Evolutionary conservation across 2,329 filamentous ascomycete genomes (phyloP).

Genomic region (Hawksworthiomyces lignivorus): DNA sequence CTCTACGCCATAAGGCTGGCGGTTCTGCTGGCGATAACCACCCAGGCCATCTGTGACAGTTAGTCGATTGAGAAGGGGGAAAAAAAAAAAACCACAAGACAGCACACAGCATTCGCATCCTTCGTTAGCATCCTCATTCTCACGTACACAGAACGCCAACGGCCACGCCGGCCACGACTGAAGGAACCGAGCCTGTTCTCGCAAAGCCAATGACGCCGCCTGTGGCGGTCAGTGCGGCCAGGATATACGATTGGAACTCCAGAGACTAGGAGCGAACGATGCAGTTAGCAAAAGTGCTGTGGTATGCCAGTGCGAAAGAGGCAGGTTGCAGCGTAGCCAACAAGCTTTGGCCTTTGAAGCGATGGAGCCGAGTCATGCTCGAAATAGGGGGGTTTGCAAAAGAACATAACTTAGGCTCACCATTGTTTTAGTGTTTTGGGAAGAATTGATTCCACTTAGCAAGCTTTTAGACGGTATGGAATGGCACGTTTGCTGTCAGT

Average conservation of each 20-base stretch:
- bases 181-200: constrained; percentile 78
- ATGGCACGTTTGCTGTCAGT: no score
- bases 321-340: no score
- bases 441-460: neutral
- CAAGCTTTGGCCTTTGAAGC: no score
- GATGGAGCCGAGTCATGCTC: no score
- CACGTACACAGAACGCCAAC: constrained; percentile 61
- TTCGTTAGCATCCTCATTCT: neutral
- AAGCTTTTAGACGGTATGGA: neutral
- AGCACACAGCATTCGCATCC: no score
- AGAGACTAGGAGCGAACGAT: constrained; percentile 16
- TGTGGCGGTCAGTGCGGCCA: constrained; percentile 74
- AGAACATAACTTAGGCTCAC: constrained; percentile 1
- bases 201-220: constrained; percentile 84
- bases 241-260: constrained; percentile 58
- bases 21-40: constrained; percentile 69
- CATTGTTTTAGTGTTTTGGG: constrained; percentile 1
- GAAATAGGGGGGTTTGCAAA: neutral
- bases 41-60: constrained; percentile 58
- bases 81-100: neutral
- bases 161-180: constrained; percentile 72
- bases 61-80: neutral
- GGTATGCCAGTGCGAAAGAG: no score
- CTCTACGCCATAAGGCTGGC: constrained; percentile 76
- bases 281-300: neutral